These are phyloP conservation scores for Tetracladium marchalianum DNA, from an alignment of 495 filamentous ascomycete genomes.

Conservation along the genomic window DNA sequence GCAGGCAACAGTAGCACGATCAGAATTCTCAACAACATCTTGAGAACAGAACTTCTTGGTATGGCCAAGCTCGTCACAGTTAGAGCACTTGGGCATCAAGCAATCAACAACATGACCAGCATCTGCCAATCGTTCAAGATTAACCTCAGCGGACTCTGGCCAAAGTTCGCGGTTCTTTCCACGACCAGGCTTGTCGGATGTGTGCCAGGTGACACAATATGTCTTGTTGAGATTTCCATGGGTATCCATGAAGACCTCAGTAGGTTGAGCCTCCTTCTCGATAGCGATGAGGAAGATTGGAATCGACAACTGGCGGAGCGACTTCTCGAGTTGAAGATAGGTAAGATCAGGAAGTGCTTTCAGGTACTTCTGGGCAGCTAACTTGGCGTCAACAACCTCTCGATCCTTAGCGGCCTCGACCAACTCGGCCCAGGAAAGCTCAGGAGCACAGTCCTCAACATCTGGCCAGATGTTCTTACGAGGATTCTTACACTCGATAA, in stretches of 20 bases:
- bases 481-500: conserved; percentile 55
- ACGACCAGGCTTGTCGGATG: conserved; percentile 52
- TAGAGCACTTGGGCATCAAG: conserved; percentile 17
- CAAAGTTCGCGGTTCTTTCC: conserved; percentile 48
- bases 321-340: conserved; percentile 61
- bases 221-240: conserved; percentile 71
- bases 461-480: conserved; percentile 55
- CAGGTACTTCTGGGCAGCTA: conserved; percentile 62
- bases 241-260: conserved; percentile 58
- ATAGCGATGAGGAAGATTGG: conserved; percentile 66
- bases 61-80: conserved; percentile 58
- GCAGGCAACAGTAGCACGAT: conserved; percentile 51
- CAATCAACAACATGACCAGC: conserved; percentile 60
- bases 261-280: conserved; percentile 49
- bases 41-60: conserved; percentile 53
- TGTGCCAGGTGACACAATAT: conserved; percentile 63
- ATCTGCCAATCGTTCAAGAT: conserved; percentile 60
- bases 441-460: conserved; percentile 47
- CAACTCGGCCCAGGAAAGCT: conserved; percentile 63
- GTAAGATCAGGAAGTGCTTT: conserved; percentile 59
- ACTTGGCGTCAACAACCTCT: conserved; percentile 67
- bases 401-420: conserved; percentile 48
- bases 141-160: conserved; percentile 57
- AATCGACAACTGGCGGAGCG: conserved; percentile 56
- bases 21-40: conserved; percentile 33